Evolutionary conservation across 2,329 filamentous ascomycete genomes (phyloP).

Genomic region (Nothomitra cinnamomea): DNA sequence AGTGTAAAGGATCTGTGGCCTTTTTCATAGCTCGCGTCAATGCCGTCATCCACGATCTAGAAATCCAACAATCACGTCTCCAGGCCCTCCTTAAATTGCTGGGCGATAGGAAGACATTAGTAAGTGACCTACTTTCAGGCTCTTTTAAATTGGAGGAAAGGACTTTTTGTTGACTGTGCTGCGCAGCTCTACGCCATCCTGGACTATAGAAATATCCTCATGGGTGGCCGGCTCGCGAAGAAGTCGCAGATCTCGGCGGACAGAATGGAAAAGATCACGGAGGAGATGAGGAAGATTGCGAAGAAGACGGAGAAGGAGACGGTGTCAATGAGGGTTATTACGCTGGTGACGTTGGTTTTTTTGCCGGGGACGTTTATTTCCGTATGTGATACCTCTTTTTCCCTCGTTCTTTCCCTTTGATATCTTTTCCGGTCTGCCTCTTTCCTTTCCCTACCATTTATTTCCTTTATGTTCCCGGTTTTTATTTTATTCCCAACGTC

Average conservation of each 20-base stretch:
- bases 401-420: no score
- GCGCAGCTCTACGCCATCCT: slow-evolving; percentile 20
- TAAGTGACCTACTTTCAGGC: slow-evolving; percentile 5
- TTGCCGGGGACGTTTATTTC: slow-evolving; percentile 27
- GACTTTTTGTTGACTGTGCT: slow-evolving; percentile 1
- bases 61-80: no score
- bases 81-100: no score
- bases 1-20: slow-evolving; percentile 5
- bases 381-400: slow-evolving; percentile 21
- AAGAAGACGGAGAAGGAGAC: slow-evolving; percentile 23
- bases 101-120: slow-evolving; percentile 13
- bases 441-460: no score
- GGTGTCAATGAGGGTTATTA: slow-evolving; percentile 27
- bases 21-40: slow-evolving; percentile 12
- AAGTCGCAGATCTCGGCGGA: slow-evolving; percentile 13
- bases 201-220: slow-evolving; percentile 19
- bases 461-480: no score
- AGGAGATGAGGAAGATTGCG: slow-evolving; percentile 19
- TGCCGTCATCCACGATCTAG: no score
- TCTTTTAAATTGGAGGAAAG: neutral
- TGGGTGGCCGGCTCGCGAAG: slow-evolving; percentile 16
- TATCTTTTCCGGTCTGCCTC: no score
- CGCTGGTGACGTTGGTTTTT: slow-evolving; percentile 26
- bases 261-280: slow-evolving; percentile 19
- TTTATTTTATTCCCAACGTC: no score